These are phyloP conservation scores for Zygnema circumcarinatum DNA, from an alignment of 139 green algal species.

Conservation along the genomic window DNA sequence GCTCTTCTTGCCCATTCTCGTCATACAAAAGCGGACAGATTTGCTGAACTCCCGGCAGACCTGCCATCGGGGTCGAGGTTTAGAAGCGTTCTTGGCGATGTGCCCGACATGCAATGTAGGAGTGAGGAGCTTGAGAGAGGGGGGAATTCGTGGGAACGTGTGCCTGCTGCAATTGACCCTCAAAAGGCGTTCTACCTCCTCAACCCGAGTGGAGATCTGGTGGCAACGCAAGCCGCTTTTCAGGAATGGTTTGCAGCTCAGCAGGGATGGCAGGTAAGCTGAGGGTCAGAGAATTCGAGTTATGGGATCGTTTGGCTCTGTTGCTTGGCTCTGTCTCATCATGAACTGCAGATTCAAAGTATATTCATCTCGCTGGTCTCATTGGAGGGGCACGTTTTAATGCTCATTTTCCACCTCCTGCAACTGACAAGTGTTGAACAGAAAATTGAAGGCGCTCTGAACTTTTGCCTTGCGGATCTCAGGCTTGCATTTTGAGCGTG, in stretches of 20 bases:
- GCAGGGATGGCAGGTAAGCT: slow-evolving; percentile 73
- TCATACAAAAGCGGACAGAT: background rate
- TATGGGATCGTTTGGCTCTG: background rate
- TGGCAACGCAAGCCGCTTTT: slow-evolving; percentile 79
- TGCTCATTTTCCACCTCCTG: too few relatives aligned
- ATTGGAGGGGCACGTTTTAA: background rate
- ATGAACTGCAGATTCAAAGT: background rate
- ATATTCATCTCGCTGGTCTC: background rate
- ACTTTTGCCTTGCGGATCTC: too few relatives aligned
- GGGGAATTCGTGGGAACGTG: background rate
- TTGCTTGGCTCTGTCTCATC: background rate
- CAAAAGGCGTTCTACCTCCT: slow-evolving; percentile 77
- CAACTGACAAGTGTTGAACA: too few relatives aligned
- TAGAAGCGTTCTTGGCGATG: background rate
- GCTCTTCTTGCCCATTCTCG: slow-evolving; percentile 17
- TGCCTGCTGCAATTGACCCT: slow-evolving; percentile 29
- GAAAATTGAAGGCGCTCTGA: too few relatives aligned
- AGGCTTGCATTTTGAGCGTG: too few relatives aligned
- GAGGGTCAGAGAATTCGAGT: background rate
- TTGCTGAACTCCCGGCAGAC: background rate
- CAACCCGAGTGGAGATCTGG: slow-evolving; percentile 86
- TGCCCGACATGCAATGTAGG: too few relatives aligned
- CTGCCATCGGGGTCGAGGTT: background rate
- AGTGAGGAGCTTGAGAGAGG: background rate
- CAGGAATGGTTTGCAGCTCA: slow-evolving; percentile 72